These are phyloP conservation scores for Craterostigma plantagineum DNA, from an alignment of 257 asterid genomes.

Conservation along the genomic window DNA sequence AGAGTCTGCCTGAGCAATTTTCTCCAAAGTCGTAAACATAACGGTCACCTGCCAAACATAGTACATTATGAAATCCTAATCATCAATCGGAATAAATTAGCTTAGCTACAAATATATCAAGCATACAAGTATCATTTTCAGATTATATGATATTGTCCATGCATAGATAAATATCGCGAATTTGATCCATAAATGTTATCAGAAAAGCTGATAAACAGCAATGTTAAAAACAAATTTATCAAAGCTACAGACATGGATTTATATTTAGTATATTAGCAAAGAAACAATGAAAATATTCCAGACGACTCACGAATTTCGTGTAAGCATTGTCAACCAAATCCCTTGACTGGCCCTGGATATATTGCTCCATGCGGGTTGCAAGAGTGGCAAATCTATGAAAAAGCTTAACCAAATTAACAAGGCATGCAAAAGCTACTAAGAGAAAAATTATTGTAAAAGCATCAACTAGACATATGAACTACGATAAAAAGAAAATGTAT, in stretches of 20 bases:
- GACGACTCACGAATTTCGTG: slow-evolving; percentile 66
- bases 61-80: background rate
- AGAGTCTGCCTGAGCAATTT: slow-evolving; percentile 83
- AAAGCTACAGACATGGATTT: background rate
- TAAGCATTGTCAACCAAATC: slow-evolving; percentile 96
- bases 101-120: slow-evolving; percentile 2
- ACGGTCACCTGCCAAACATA: slow-evolving; percentile 76
- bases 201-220: too few relatives aligned
- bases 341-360: slow-evolving; percentile 95
- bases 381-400: slow-evolving; percentile 74
- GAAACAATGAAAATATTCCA: background rate
- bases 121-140: too few relatives aligned
- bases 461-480: too few relatives aligned
- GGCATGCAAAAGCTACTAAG: too few relatives aligned
- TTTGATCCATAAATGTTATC: too few relatives aligned
- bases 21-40: slow-evolving; percentile 93
- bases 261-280: background rate
- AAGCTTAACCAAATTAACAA: slow-evolving; percentile 11
- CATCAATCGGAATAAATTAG: slow-evolving; percentile 11
- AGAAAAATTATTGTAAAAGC: too few relatives aligned
- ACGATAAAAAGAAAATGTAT: too few relatives aligned
- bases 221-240: background rate
- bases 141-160: too few relatives aligned
- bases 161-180: too few relatives aligned
- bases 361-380: slow-evolving; percentile 99